A percentile compares a stretch with the other conserved stretches of the same genome.
phyloP scores from a whole-genome alignment of 768 basidiomycete genomes.

The Russula earlei region DNA sequence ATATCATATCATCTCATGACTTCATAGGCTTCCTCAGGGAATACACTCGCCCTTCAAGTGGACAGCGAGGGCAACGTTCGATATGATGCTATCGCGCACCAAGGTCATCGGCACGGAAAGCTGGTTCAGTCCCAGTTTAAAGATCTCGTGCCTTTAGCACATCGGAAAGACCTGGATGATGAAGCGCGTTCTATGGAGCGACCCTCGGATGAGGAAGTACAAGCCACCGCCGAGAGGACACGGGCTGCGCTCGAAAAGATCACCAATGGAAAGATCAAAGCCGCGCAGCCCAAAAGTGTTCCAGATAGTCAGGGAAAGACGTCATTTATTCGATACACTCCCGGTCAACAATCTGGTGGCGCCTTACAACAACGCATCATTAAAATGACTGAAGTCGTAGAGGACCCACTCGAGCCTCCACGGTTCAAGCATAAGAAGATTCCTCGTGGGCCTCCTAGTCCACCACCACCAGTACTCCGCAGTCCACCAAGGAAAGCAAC shows the following conservation, averaged over 20 bases:
- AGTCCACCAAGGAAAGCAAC: constrained; percentile 96
- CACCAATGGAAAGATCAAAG: constrained; percentile 94
- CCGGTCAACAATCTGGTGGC: constrained; percentile 72
- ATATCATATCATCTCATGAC: neutral
- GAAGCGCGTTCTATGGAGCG: constrained; percentile 72
- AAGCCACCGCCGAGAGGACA: constrained; percentile 85
- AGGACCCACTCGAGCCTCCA: constrained; percentile 95
- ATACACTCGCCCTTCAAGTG: constrained; percentile 93
- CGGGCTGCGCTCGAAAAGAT: constrained; percentile 87
- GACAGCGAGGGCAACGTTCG: constrained; percentile 94
- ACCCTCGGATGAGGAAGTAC: constrained; percentile 88
- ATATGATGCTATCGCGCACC: constrained; percentile 94
- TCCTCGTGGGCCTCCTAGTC: constrained; percentile 90
- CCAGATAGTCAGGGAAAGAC: constrained; percentile 78
- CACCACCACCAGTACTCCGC: constrained; percentile 89
- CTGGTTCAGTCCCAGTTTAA: constrained; percentile 93
- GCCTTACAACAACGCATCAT: constrained; percentile 91
- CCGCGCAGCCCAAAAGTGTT: constrained; percentile 94
- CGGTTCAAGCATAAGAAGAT: constrained; percentile 99
- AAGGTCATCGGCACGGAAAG: constrained; percentile 84
- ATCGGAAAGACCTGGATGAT: constrained; percentile 82
- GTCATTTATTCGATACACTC: constrained; percentile 92
- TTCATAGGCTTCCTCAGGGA: constrained; percentile 74
- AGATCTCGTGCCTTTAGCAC: constrained; percentile 85
- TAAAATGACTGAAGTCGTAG: constrained; percentile 97